These are phyloP conservation scores for Penicillium capsulatum DNA, from an alignment of 2,329 filamentous ascomycete species.

Conservation along the genomic window DNA sequence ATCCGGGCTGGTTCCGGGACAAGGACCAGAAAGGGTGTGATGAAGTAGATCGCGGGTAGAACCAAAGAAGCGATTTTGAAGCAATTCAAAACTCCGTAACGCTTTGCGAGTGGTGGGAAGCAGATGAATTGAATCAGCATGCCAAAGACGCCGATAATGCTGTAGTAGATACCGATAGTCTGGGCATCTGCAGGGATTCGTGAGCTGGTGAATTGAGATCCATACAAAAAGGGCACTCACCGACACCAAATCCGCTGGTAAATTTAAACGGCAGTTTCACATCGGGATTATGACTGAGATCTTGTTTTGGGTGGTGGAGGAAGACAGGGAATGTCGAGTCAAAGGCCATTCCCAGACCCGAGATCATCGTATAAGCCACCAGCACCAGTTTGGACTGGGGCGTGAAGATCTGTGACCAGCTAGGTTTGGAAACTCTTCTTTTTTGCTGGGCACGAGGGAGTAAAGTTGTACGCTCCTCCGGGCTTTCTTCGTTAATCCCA, in stretches of 20 bases:
- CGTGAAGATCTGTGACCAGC: constrained; percentile 64
- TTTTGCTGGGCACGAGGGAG: constrained; percentile 22
- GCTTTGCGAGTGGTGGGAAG: constrained; percentile 70
- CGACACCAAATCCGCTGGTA: constrained; percentile 70
- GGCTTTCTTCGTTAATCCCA: constrained; percentile 7
- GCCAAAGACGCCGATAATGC: constrained; percentile 72
- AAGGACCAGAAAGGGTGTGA: constrained; percentile 77
- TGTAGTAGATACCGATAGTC: constrained; percentile 81
- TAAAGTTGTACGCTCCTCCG: constrained; percentile 32
- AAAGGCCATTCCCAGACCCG: constrained; percentile 76
- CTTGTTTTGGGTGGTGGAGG: constrained; percentile 66
- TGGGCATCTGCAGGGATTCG: constrained; percentile 54
- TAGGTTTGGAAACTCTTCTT: constrained; percentile 25
- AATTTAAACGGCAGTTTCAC: constrained; percentile 74
- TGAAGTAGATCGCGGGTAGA: constrained; percentile 71
- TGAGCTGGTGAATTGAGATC: not conserved
- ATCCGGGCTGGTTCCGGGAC: constrained; percentile 53
- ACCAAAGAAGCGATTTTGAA: constrained; percentile 62
- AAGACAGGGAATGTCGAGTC: constrained; percentile 89
- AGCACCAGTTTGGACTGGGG: constrained; percentile 72
- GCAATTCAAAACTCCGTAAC: constrained; percentile 69
- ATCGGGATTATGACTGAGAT: constrained; percentile 52
- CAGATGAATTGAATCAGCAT: constrained; percentile 81
- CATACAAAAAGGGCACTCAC: constrained; percentile 22
- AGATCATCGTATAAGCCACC: constrained; percentile 71